These are phyloP conservation scores for Anthostomella pinea DNA, from an alignment of 2,329 filamentous ascomycete genomes.

Conservation along the genomic window DNA sequence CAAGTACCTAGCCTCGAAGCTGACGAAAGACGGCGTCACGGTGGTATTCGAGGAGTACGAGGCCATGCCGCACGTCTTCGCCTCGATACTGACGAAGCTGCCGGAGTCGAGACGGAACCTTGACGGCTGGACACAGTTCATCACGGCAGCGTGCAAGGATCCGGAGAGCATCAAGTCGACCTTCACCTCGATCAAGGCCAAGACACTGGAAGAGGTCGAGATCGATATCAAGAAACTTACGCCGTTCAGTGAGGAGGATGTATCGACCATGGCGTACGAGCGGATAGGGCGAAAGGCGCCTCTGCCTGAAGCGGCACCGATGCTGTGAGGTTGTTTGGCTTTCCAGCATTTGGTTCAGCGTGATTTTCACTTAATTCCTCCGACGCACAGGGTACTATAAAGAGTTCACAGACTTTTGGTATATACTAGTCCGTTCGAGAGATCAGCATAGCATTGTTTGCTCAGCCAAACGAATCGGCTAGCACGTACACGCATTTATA, in stretches of 20 bases:
- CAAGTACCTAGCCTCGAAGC: slow-evolving; percentile 54
- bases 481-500: too few species aligned
- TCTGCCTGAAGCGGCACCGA: slow-evolving; percentile 13
- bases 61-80: slow-evolving; percentile 78
- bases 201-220: slow-evolving; percentile 46
- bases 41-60: slow-evolving; percentile 72
- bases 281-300: slow-evolving; percentile 23
- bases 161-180: slow-evolving; percentile 34
- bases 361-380: too few species aligned
- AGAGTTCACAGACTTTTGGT: too few species aligned
- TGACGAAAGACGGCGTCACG: slow-evolving; percentile 54
- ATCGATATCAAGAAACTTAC: slow-evolving; percentile 43
- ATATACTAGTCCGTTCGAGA: too few species aligned
- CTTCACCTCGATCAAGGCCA: slow-evolving; percentile 48
- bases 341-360: too few species aligned
- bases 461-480: too few species aligned
- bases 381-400: too few species aligned
- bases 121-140: slow-evolving; percentile 55
- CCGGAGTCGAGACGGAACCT: slow-evolving; percentile 51
- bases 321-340: slow-evolving; percentile 18
- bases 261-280: slow-evolving; percentile 38
- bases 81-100: slow-evolving; percentile 30
- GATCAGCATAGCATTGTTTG: too few species aligned
- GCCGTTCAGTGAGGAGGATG: slow-evolving; percentile 41
- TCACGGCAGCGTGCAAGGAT: slow-evolving; percentile 39